Evolutionary conservation across 345 rosid genomes (phyloP), one percentile per base, ranked within the genome.

Genomic region (Eucalyptus dawsonii): DNA sequence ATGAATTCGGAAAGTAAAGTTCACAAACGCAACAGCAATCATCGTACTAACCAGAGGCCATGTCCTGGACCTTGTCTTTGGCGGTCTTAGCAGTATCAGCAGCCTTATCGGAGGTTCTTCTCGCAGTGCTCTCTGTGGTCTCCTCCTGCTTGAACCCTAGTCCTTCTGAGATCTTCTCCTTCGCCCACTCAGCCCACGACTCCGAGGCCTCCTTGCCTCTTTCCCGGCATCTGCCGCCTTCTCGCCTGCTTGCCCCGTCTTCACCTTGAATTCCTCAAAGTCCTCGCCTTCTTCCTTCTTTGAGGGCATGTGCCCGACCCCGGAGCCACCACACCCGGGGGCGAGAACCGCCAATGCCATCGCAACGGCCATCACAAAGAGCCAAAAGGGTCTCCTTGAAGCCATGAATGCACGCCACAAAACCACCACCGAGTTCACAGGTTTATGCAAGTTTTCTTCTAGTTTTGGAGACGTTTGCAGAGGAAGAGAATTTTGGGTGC

Each of bases 131-230:
- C 22, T 88, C 93, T 86, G 88, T 80, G 29, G 88, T 50, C 8
- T 91, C 95, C 22, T 91, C 92, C 14, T 76, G 92, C 89, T 93
- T 94, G 14, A 93, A 50, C n/a, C 95, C 94, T 17, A 92, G 62
- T 5, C 93, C 93, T 80, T 87, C 92, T 3, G 94, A 86, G 24
- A 93, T 88, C 89, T 93, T 94, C 88, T 92, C 95, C 92, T 95
- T 94, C 5, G 95, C 95, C 96, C 97, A 93, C 49, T 86, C 94
- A 0, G 93, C 87, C 96, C 95, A 95, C 1, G 96, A 91, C 89
- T 92, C 97, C 9, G 95, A 69, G 8, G 83, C 88, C 40, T 89
- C 93, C 45, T 87, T 89, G 89, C 89, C 50, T 91, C 92, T 42
- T 90, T 86, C 27, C 65, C 88, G 4, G 65, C 76, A 53, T 88